Evolutionary conservation across 2,329 filamentous ascomycete species (phyloP).

Genomic region (Blastomyces gilchristii): DNA sequence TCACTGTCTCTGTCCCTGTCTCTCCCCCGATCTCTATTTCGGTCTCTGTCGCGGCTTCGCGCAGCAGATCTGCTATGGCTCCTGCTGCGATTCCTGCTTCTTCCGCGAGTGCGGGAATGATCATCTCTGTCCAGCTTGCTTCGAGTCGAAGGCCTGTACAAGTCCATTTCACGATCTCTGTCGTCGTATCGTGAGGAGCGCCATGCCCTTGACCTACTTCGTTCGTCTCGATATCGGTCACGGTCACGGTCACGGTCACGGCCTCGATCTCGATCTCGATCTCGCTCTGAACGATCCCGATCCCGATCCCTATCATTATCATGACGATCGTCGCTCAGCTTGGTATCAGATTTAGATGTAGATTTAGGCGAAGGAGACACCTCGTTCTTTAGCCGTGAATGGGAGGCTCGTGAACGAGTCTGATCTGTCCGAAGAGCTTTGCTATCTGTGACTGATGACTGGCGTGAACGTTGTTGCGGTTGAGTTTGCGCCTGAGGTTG

Average conservation of each 20-base stretch:
- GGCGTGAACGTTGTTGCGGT: slow-evolving; percentile 3
- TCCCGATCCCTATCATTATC: slow-evolving; percentile 20
- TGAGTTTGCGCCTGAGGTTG: slow-evolving; percentile 10
- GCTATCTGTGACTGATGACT: slow-evolving; percentile 3
- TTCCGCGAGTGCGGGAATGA: slow-evolving; percentile 24
- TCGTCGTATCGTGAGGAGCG: slow-evolving; percentile 19
- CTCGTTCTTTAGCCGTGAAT: background rate
- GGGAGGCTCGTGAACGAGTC: background rate
- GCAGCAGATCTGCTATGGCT: slow-evolving; percentile 24
- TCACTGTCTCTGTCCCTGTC: slow-evolving; percentile 8
- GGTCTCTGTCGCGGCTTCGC: slow-evolving; percentile 19
- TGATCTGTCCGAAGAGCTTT: slow-evolving; percentile 6
- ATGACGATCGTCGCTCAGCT: slow-evolving; percentile 1
- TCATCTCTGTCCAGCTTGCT: slow-evolving; percentile 21
- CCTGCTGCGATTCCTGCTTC: slow-evolving; percentile 26
- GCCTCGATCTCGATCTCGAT: slow-evolving; percentile 17
- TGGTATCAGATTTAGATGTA: background rate
- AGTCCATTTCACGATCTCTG: slow-evolving; percentile 14
- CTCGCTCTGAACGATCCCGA: slow-evolving; percentile 14
- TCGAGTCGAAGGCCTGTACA: slow-evolving; percentile 15
- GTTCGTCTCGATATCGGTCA: slow-evolving; percentile 22
- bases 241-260: slow-evolving; percentile 16
- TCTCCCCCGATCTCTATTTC: slow-evolving; percentile 20
- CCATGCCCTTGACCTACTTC: slow-evolving; percentile 19
- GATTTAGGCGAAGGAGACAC: background rate